These are phyloP conservation scores for Pistacia vera DNA, from an alignment of 345 rosid species.

Conservation along the genomic window DNA sequence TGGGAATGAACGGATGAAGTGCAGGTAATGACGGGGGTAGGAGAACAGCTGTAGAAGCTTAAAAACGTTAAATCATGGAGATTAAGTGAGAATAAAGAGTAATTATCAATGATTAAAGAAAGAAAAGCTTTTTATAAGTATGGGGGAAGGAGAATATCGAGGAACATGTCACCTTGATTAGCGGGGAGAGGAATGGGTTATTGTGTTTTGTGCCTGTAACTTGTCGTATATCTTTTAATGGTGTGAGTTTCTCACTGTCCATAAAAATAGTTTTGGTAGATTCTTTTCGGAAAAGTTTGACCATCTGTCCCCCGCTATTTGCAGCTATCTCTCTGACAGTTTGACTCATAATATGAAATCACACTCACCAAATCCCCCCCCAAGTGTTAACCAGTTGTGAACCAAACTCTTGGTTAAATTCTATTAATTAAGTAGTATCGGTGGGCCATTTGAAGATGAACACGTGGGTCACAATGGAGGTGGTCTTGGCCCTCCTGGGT, in stretches of 20 bases:
- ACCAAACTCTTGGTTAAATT: background rate
- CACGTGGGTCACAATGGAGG: slow-evolving; percentile 4
- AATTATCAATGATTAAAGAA: slow-evolving; percentile 11
- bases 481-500: background rate
- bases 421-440: background rate
- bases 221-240: slow-evolving; percentile 21
- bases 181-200: slow-evolving; percentile 31
- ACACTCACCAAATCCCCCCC: background rate
- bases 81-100: background rate
- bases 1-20: slow-evolving; percentile 12
- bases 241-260: slow-evolving; percentile 10
- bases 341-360: slow-evolving; percentile 19
- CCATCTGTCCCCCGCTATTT: slow-evolving; percentile 26
- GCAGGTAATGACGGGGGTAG: slow-evolving; percentile 27
- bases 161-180: slow-evolving; percentile 56
- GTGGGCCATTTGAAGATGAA: slow-evolving; percentile 9
- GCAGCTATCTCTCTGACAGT: slow-evolving; percentile 12
- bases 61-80: background rate
- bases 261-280: slow-evolving; percentile 24
- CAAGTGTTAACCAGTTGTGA: background rate
- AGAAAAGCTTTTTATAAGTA: slow-evolving; percentile 5
- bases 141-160: slow-evolving; percentile 29
- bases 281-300: slow-evolving; percentile 30
- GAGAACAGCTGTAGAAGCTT: slow-evolving; percentile 29
- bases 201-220: slow-evolving; percentile 21